Evolutionary conservation across 768 basidiomycete species (phyloP).

Genomic region (Termitomyces sp.): DNA sequence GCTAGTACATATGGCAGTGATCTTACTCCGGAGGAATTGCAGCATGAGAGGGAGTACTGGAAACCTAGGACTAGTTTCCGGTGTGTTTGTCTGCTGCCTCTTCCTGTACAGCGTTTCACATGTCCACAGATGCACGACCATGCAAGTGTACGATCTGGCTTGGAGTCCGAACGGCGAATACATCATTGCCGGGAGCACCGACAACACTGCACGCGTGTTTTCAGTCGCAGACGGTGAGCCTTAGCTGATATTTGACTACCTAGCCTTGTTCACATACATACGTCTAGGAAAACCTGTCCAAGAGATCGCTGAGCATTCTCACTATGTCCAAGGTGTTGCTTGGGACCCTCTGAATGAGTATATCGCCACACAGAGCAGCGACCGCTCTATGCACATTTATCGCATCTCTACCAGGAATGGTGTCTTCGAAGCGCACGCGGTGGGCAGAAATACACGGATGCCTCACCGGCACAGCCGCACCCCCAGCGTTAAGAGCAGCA

Average conservation of each 20-base stretch:
- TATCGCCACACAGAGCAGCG: constrained; percentile 95
- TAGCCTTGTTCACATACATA: constrained; percentile 5
- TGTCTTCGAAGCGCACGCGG: constrained; percentile 83
- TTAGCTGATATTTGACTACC: background rate
- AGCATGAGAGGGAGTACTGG: constrained; percentile 95
- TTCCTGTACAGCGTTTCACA: background rate
- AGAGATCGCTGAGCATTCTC: constrained; percentile 90
- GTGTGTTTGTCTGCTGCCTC: constrained; percentile 29
- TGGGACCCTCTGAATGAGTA: constrained; percentile 99
- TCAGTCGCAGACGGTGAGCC: constrained; percentile 62
- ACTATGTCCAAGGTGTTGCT: constrained; percentile 97
- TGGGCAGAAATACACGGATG: constrained; percentile 84
- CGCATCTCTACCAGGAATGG: constrained; percentile 74
- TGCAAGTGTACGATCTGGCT: constrained; percentile 96
- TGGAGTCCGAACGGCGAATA: constrained; percentile 97
- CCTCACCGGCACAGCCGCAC: constrained; percentile 65
- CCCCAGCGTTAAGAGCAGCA: constrained; percentile 48
- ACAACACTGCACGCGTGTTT: constrained; percentile 89
- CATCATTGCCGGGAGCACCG: constrained; percentile 93
- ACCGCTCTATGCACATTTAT: constrained; percentile 95
- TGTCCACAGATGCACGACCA: constrained; percentile 71
- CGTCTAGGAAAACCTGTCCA: constrained; percentile 73
- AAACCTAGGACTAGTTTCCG: constrained; percentile 81
- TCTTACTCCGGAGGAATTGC: constrained; percentile 67
- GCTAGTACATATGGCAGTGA: constrained; percentile 79